A percentile compares a stretch with the other conserved stretches of the same genome.
These are phyloP conservation scores for Pichia californica DNA, from an alignment of 805 yeast species.

Conservation along the genomic window DNA sequence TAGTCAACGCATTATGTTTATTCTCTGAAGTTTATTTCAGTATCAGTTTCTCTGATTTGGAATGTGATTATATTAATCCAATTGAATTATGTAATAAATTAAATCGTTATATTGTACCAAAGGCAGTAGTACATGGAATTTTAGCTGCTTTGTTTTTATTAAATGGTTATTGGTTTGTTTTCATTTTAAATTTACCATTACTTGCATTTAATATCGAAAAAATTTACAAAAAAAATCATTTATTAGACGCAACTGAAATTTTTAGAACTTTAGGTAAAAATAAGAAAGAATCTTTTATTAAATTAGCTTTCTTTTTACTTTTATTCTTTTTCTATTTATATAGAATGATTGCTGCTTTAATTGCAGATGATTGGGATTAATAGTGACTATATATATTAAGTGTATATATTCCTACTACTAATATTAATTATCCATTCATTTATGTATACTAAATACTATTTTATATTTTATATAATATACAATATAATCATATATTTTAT, in stretches of 20 bases:
- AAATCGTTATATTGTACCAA: slow-evolving; percentile 85
- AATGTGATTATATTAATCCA: slow-evolving; percentile 94
- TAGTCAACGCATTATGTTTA: slow-evolving; percentile 80
- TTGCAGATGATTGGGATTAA: slow-evolving; percentile 49
- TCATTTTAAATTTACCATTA: slow-evolving; percentile 76
- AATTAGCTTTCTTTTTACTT: slow-evolving; percentile 83
- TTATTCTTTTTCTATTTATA: slow-evolving; percentile 94
- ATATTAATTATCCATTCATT: too few relatives aligned
- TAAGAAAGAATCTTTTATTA: slow-evolving; percentile 86
- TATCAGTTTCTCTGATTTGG: slow-evolving; percentile 90
- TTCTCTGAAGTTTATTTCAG: slow-evolving; percentile 93
- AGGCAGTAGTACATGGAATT: slow-evolving; percentile 75
- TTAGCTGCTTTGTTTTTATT: slow-evolving; percentile 65
- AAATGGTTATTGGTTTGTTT: slow-evolving; percentile 89
- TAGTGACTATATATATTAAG: neutral
- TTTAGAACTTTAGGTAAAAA: slow-evolving; percentile 90
- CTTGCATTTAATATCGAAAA: slow-evolving; percentile 79
- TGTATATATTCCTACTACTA: too few relatives aligned
- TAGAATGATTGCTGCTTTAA: slow-evolving; percentile 91
- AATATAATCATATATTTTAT: neutral
- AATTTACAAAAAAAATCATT: slow-evolving; percentile 70
- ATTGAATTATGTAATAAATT: slow-evolving; percentile 91
- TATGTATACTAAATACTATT: neutral
- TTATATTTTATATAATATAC: too few relatives aligned
- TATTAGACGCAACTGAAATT: slow-evolving; percentile 94